Conservation (phyloP, 768 basidiomycete genomes). For the Hortiboletus campestris region DNA sequence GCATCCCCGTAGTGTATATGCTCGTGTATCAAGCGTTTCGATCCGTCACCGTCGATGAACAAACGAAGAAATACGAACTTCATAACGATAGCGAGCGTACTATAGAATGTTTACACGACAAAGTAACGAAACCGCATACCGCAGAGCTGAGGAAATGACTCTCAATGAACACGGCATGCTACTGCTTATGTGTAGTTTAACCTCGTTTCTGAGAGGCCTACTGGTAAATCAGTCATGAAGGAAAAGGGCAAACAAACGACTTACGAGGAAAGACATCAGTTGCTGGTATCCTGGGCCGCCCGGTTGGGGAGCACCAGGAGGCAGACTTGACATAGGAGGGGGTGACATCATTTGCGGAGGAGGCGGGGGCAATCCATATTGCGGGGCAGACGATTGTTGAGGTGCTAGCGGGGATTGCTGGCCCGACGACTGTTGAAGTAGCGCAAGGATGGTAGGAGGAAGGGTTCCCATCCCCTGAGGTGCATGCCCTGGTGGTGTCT, state of each 20-base stretch:
- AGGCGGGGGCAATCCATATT: constrained; percentile 40
- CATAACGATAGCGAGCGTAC: constrained; percentile 28
- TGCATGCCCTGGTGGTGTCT: constrained; percentile 33
- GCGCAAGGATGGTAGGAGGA: constrained; percentile 68
- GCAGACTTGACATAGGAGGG: constrained; percentile 40
- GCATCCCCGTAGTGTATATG: not conserved
- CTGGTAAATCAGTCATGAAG: not conserved
- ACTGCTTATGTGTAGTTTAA: not conserved
- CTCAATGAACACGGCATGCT: not conserved
- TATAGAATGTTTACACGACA: constrained; percentile 15
- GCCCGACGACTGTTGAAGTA: constrained; percentile 54
- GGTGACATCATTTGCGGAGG: constrained; percentile 46
- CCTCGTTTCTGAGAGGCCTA: constrained; percentile 32
- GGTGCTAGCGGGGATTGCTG: constrained; percentile 35
- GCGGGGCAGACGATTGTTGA: constrained; percentile 26
- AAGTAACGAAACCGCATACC: not conserved
- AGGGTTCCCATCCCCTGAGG: constrained; percentile 40
- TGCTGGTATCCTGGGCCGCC: constrained; percentile 55
- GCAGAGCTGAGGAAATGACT: not conserved
- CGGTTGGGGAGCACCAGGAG: constrained; percentile 41
- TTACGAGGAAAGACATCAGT: constrained; percentile 67
- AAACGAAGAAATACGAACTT: constrained; percentile 17
- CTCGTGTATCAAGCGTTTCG: not conserved
- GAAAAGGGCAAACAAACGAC: constrained; percentile 17
- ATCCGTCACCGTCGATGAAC: not conserved